phyloP scores from a whole-genome alignment of 441 rosid genomes.

The Flueggea neowawraea region DNA sequence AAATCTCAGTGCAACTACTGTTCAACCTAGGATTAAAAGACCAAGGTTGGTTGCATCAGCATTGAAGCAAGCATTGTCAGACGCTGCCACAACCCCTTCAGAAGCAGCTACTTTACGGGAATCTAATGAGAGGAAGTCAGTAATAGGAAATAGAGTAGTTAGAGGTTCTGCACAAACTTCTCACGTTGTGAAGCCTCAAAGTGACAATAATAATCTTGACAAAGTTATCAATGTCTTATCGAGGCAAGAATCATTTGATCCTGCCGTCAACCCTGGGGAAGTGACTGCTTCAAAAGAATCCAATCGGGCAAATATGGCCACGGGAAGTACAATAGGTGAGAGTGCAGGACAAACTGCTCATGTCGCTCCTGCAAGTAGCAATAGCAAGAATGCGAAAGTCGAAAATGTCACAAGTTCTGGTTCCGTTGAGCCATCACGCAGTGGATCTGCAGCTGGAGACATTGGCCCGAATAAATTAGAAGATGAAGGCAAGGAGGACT shows the following conservation, averaged over 20 bases:
- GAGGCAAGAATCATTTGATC: conserved; percentile 29
- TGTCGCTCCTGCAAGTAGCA: conserved; percentile 9
- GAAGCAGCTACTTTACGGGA: conserved; percentile 21
- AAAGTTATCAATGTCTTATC: not conserved
- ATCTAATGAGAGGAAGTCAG: conserved; percentile 25
- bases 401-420: conserved; percentile 17
- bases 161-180: conserved; percentile 17
- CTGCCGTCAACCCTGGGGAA: conserved; percentile 16
- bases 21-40: no score
- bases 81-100: conserved; percentile 10
- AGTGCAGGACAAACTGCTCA: conserved; percentile 16
- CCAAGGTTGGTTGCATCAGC: conserved; percentile 34
- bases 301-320: conserved; percentile 22
- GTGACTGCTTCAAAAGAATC: conserved; percentile 22
- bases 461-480: conserved; percentile 23
- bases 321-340: conserved; percentile 7
- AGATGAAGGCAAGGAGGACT: conserved; percentile 34
- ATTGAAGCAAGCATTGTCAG: conserved; percentile 29
- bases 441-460: conserved; percentile 22
- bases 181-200: conserved; percentile 7
- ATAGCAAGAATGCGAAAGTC: conserved; percentile 13
- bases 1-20: conserved; percentile 16
- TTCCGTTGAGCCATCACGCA: conserved; percentile 21
- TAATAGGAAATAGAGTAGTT: conserved; percentile 5
- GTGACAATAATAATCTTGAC: conserved; percentile 6